Base-by-base conservation (phyloP, 345 rosid species). In the Alliaria petiolata region DNA sequence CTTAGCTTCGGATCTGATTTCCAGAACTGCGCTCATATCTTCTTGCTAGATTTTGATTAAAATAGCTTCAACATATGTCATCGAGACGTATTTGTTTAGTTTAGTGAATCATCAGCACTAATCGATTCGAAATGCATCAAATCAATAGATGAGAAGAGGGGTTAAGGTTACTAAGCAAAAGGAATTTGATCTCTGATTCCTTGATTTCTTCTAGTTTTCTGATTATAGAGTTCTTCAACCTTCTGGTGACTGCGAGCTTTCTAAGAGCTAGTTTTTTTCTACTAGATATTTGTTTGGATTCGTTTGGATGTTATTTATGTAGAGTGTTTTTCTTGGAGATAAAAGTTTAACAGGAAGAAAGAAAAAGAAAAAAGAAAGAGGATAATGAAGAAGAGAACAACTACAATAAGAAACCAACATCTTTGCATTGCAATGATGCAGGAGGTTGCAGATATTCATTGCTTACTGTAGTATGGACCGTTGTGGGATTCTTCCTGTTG, bases 401-500 rank as follows among this genome's bases (percentile, higher is more conserved):
- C 85, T 74, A 82, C 87, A 22, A 25, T 45, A 82, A 82, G 84
- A 90, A 86, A 85, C 62, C 93, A 81, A 87, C 85, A 35, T 56
- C 85, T 83, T 83, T 85, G 81, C 78, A 58, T 83, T 87, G 84
- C 84, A 86, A 82, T 76, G 60, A 57, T 89, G 87, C 87, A 79
- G 87, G 95, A 45, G 70, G 95, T 74, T 82, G 79, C 83, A 86
- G 88, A 89, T 84, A 83, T 70, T 84, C 95, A 52, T 75, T 91
- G 61, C 71, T 69, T 39, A 62, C 73, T 45, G 57, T 84, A 6
- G 66, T 91, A 10, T 93, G 97, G 88, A 86, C 81, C 76, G 76
- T 93, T 76, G 87, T 88, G 22, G 96, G 95, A 12, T 84, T 89
- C 65, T 70, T 91, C 66, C 66, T 89, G 35, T 53, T 82, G 76